A percentile compares a stretch with the other conserved stretches of the same genome.
These are phyloP conservation scores for Blastocystis sp. DNA, from an alignment of 352 stramenopile genomes.

Conservation along the genomic window DNA sequence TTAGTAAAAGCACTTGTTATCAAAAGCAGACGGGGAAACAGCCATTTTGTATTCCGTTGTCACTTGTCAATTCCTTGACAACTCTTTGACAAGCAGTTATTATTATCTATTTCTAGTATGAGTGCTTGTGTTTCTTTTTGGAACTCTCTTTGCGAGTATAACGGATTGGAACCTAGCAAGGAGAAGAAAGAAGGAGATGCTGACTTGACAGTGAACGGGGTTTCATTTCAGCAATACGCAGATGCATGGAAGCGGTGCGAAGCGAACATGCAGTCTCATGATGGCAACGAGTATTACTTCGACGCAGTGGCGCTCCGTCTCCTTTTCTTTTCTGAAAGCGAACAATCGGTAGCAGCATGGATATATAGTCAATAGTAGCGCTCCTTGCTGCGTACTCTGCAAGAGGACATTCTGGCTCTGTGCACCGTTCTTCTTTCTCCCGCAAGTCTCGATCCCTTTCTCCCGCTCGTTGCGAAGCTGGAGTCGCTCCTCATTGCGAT, in stretches of 20 bases:
- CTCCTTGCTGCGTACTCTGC: neutral
- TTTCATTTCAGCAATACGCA: constrained; percentile 7
- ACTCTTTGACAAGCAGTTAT: neutral
- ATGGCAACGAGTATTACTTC: neutral
- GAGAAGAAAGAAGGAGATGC: neutral
- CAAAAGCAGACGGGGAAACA: no score
- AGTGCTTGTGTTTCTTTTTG: constrained; percentile 7
- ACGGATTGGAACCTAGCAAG: neutral
- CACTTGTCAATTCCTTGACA: constrained; percentile 20
- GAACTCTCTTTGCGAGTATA: constrained; percentile 35
- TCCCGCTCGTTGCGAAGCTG: neutral
- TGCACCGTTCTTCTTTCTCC: neutral
- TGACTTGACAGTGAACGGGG: neutral
- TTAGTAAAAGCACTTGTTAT: no score
- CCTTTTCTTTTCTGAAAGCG: neutral
- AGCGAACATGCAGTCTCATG: neutral
- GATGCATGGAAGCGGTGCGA: constrained; percentile 30
- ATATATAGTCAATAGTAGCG: no score
- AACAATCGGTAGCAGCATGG: no score
- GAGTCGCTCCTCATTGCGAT: constrained; percentile 27
- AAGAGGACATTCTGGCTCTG: neutral
- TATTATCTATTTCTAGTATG: constrained; percentile 25
- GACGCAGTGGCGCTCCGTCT: neutral
- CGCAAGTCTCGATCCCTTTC: neutral
- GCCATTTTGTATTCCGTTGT: neutral